Evolutionary conservation across 768 basidiomycete species (phyloP).

Genomic region (Crucibulum laeve): DNA sequence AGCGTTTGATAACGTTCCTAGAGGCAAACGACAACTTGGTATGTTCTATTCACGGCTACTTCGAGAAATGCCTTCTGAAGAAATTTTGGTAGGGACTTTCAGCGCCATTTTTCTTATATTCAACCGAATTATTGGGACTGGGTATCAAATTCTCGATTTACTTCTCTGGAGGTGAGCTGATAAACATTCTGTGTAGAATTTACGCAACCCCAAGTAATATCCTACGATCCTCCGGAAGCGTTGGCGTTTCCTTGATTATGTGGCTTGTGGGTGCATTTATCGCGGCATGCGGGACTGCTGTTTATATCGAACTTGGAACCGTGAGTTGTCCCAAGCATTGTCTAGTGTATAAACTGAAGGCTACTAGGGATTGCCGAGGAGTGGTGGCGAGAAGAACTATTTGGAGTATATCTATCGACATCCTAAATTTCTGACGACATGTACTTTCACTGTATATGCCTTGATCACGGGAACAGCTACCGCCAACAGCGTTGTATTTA

Average conservation of each 20-base stretch:
- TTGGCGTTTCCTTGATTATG: slow-evolving; percentile 63
- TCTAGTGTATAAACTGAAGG: neutral
- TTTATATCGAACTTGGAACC: slow-evolving; percentile 74
- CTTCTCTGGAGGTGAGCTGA: neutral
- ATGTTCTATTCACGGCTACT: neutral
- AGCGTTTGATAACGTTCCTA: slow-evolving; percentile 42
- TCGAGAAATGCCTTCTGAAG: neutral
- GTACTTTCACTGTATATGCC: slow-evolving; percentile 52
- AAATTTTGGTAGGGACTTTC: slow-evolving; percentile 30
- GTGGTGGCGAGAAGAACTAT: slow-evolving; percentile 76
- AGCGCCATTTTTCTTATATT: slow-evolving; percentile 67
- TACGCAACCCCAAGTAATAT: slow-evolving; percentile 71
- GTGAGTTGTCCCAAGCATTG: slow-evolving; percentile 27
- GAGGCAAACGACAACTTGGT: slow-evolving; percentile 49
- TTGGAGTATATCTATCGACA: slow-evolving; percentile 64
- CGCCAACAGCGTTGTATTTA: slow-evolving; percentile 61
- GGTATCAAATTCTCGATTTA: slow-evolving; percentile 41
- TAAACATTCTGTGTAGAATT: slow-evolving; percentile 36
- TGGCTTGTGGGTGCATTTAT: slow-evolving; percentile 68
- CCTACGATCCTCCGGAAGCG: slow-evolving; percentile 62
- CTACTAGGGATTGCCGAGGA: slow-evolving; percentile 58
- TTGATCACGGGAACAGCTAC: slow-evolving; percentile 54
- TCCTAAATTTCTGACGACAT: slow-evolving; percentile 60
- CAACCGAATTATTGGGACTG: slow-evolving; percentile 73
- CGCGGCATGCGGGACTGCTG: slow-evolving; percentile 62